Base-by-base conservation (phyloP, 2,329 filamentous ascomycete genomes). In the Zasmidium cellare region DNA sequence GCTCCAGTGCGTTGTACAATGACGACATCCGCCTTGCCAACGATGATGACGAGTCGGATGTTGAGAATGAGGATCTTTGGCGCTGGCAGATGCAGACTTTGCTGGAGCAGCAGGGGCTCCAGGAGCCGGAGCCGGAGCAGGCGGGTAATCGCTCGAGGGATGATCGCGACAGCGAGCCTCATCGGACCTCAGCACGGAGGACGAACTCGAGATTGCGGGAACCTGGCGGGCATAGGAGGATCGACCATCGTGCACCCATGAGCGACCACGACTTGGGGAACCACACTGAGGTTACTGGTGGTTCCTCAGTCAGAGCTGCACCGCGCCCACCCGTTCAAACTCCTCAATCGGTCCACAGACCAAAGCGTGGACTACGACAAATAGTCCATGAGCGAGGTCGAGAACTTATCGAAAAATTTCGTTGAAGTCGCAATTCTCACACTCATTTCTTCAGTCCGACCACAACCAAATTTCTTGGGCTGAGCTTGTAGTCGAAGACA, bases 401-500 rank as follows among this genome's bases (percentile, higher is more conserved):
- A 18, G 35, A 41, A 3, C 16, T 41, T 3, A 41, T 41, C 11
- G 35, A 41, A 6, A 41, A 14, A 18, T 41, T 41, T 41, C 35
- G 35, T 16, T 41, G n/a, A 41, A 7, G 14, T 7, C 28, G 14
- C 28, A n/a, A 14, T 31, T 31, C 7, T 41, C 35, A 9, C 11
- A n/a, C 22, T 67, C 60, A 67, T 35, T 58, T 85, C 78, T 96
- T 97, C 51, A 97, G 82, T 0, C 93, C 94, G 25, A 97, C 92
- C 3, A 99, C 89, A 1, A 96, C 93, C 69, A 97, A 74, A 75
- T 99, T 97, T 61, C 94, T 82, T 49, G 94, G 94, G 72, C 92
- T 96, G 71, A 89, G 76, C 38, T 77, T 79, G 74, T 96, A 97
- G 65, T 96, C 91, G 77, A 97, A 97, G 3, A 97, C 92, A 0